Evolutionary conservation across 1,284 basidiomycete genomes (phyloP).

Genomic region (Malassezia pachydermatis): DNA sequence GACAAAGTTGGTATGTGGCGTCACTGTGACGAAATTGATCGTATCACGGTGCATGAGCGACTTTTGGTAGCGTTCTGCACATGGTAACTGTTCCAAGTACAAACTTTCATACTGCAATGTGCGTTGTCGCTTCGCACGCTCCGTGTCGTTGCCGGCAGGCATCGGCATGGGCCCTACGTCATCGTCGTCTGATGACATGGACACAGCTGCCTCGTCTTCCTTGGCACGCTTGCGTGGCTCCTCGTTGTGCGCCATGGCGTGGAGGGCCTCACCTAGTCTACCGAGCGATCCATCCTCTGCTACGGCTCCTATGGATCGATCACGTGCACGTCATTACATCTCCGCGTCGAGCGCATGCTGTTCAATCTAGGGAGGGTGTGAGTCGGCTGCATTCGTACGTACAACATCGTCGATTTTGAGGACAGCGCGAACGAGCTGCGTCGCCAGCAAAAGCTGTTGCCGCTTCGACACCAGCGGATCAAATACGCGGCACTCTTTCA

Average conservation of each 20-base stretch:
- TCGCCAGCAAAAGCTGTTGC: constrained; percentile 93
- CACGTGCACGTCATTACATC: constrained; percentile 12
- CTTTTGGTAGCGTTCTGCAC: constrained; percentile 85
- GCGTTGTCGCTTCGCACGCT: constrained; percentile 21
- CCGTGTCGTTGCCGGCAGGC: not conserved
- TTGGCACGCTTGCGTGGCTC: constrained; percentile 2
- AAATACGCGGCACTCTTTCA: constrained; percentile 94
- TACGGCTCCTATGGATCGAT: too few species aligned
- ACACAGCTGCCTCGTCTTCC: not conserved
- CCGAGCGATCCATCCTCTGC: too few species aligned
- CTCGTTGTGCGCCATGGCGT: not conserved
- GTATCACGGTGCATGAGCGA: constrained; percentile 97
- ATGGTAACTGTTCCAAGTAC: constrained; percentile 82
- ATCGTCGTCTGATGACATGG: constrained; percentile 7
- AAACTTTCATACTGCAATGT: constrained; percentile 63
- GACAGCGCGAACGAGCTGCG: constrained; percentile 61
- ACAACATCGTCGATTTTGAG: constrained; percentile 49
- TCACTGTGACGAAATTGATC: constrained; percentile 66
- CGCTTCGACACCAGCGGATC: constrained; percentile 94
- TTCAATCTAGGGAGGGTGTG: constrained; percentile 12
- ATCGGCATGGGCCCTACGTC: constrained; percentile 16
- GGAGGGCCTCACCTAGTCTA: too few species aligned
- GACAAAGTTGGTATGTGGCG: constrained; percentile 57
- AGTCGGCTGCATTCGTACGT: not conserved
- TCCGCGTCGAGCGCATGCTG: constrained; percentile 20